Evolutionary conservation across 2,329 filamentous ascomycete genomes (phyloP), one percentile per base, ranked within the genome.

Genomic region (Fusarium coicis): DNA sequence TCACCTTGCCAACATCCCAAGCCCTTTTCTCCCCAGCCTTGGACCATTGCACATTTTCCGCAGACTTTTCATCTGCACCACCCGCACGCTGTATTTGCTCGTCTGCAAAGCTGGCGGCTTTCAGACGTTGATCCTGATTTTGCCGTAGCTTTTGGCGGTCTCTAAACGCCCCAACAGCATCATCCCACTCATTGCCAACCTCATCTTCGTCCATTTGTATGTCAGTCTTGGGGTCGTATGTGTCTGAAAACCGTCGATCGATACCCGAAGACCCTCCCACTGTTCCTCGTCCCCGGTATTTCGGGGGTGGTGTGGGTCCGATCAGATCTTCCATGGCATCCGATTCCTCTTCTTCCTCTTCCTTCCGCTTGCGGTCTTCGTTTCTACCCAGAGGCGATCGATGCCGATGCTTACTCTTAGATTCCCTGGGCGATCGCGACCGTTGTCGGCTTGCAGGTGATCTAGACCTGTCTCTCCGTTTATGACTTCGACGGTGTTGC

Each of bases 61-160:
- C 84, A 60, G 88, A 86, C 79, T 89, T 87, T 18, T 88, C 88
- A 3, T 86, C 85, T 28, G 89, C 88, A 56, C 86, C 90, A 79
- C 92, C 91, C 90, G 72, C 65, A 42, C 70, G 78, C 76, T 87
- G 86, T 66, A 97, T 89, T 76, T 95, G 89, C 9, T 90, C 89
- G 21, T 95, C 93, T 3, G 89, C 90, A 78, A 97, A 97, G 0
- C 95, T 95, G 1, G 93, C 94, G 26, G 89, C 89, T 39, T 90
- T 90, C 67, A 98, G 83, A 65, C 95, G 86, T 58, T 95, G 91
- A 11, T 93, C 93, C 36, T 94, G 93, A 74, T 91, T 90, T 71
- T 91, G 87, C 77, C 90, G 91, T 90, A 93, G 95, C 73, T 91
- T 91, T 74, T 93, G 89, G n/a, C 94, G 90, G 79, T 97, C 94